Conservation (phyloP, 371 early-diverging fungal genomes). For the Smittium culicis region DNA sequence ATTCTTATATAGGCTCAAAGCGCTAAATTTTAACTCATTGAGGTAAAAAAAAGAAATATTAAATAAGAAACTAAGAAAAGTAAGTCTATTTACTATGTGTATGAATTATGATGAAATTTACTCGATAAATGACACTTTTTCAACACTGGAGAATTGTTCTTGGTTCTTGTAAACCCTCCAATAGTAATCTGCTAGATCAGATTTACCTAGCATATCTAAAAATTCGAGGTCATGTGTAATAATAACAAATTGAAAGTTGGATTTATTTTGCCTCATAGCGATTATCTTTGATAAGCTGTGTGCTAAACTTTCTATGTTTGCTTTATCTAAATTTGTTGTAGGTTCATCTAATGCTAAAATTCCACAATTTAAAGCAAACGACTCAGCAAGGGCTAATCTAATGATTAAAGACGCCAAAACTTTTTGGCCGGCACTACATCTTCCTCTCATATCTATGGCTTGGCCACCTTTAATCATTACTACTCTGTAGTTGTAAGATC, state of each 20-base stretch:
- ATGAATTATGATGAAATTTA: too few species aligned
- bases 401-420: conserved; percentile 95
- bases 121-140: background rate
- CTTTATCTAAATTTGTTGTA: conserved; percentile 96
- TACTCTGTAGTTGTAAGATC: conserved; percentile 89
- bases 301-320: conserved; percentile 88
- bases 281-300: conserved; percentile 65
- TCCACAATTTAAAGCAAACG: conserved; percentile 89
- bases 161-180: conserved; percentile 67
- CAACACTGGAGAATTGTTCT: conserved; percentile 8
- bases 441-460: conserved; percentile 94
- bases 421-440: conserved; percentile 99
- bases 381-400: conserved; percentile 93
- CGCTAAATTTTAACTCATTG: too few species aligned
- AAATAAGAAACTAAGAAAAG: too few species aligned
- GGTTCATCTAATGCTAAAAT: conserved; percentile 99
- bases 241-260: conserved; percentile 94
- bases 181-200: conserved; percentile 69
- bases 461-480: conserved; percentile 90
- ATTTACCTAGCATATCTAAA: conserved; percentile 63
- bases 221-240: conserved; percentile 99
- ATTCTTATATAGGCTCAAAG: too few species aligned
- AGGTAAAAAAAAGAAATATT: too few species aligned
- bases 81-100: too few species aligned
- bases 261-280: conserved; percentile 53